Evolutionary conservation across 305 asterid species (phyloP), one percentile per base, ranked within the genome.

Genomic region (Fraxinus sp.): DNA sequence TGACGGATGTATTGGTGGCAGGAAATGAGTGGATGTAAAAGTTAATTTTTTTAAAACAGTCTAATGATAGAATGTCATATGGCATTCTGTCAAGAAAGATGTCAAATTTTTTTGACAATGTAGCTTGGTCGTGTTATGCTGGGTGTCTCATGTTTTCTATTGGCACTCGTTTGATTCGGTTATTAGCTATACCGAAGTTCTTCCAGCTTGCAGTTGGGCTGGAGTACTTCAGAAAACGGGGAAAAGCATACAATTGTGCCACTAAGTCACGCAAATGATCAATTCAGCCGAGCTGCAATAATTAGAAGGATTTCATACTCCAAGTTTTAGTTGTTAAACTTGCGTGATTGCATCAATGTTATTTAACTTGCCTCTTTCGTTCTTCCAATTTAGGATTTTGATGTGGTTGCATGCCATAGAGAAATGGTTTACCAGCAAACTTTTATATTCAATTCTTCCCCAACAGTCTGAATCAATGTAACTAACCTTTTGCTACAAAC

Each of bases 201-300:
- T 94, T 57, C 92, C 97, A 36, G 98, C 95, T 14, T 95, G 99
- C 89, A 91, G 98, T 85, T 87, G 98, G 83, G 95, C 94, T 0
- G 98, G 98, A 49, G 37, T 35, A 5, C 83, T 90, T 77, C 98
- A 91, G 55, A 87, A 94, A 24, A 86, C 89, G 76, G 98, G 98
- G 89, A 88, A 64, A 86, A 88, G 71, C 90, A 87, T 82, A 78
- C 88, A 39, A 88, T 94, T 71, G 80, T 68, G 75, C 99, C 97
- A 28, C 49, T 2, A 39, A 39, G 49, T 39, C 49, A 39, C 49
- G 55, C 55, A 13, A 44, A 44, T 11, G 55, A 44, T 87, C 84
- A 93, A 73, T 90, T 87, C 85, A 93, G 97, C 83, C 88, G 97
- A 84, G 92, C 96, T 24, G 98, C 97, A 16, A 41, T 85, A 44